A percentile compares a stretch with the other conserved stretches of the same genome.
Conservation (phyloP, 2,329 filamentous ascomycete species). For the Grosmannia serpens region DNA sequence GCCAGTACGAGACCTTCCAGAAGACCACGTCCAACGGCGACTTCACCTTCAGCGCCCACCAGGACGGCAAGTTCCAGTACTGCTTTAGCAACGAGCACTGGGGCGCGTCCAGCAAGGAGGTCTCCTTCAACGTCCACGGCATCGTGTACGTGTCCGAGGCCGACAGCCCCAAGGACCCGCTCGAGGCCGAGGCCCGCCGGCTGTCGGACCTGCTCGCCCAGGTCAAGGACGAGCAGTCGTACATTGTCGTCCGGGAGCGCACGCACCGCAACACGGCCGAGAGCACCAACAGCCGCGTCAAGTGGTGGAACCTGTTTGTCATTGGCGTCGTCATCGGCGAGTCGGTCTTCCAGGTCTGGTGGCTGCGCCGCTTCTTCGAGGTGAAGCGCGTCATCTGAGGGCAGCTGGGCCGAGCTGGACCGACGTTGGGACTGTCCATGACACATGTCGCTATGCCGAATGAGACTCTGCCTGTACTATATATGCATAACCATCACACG, state of each 20-base stretch:
- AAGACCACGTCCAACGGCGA: conserved; percentile 80
- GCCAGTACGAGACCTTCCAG: conserved; percentile 67
- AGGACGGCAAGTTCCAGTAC: conserved; percentile 86
- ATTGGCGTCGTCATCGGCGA: conserved; percentile 79
- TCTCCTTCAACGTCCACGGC: conserved; percentile 98
- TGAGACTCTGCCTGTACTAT: not conserved
- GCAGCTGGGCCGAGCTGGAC: not conserved
- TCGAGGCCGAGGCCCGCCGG: conserved; percentile 80
- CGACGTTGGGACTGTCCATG: not conserved
- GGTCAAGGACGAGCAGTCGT: conserved; percentile 96
- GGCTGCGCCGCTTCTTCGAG: conserved; percentile 97
- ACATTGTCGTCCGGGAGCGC: conserved; percentile 89
- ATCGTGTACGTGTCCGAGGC: conserved; percentile 92
- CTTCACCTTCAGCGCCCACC: conserved; percentile 74
- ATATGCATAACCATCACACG: not conserved
- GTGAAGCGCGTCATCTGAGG: conserved; percentile 54
- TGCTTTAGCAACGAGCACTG: conserved; percentile 99
- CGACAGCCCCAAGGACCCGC: conserved; percentile 72
- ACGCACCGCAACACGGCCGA: conserved; percentile 97
- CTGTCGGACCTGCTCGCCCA: conserved; percentile 78
- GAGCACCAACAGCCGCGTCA: conserved; percentile 93
- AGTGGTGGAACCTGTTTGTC: conserved; percentile 99
- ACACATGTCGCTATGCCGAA: not conserved
- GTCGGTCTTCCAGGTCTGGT: conserved; percentile 98
- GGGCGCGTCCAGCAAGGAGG: conserved; percentile 92